Evolutionary conservation across 208 protist species (phyloP), one percentile per base, ranked within the genome.

Genomic region (Leishmania tarentolae): DNA sequence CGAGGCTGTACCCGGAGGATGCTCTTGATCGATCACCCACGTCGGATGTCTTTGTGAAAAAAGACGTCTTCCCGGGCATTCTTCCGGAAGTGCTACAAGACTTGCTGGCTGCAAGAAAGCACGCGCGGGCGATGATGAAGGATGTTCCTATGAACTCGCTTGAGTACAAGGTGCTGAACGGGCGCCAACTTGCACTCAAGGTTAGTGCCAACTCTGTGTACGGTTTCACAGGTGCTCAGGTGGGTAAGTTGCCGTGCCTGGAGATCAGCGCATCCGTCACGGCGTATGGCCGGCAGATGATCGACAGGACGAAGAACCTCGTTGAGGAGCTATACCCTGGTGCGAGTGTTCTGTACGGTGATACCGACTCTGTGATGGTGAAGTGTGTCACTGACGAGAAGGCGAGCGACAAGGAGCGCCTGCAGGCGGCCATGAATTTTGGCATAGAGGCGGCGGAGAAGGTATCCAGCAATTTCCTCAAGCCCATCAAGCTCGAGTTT

Each of bases 351-450:
- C 95, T 99, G 24, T 99, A 99, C 87, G 99, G 99, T 83, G 99
- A 99, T 86, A 99, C 99, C 19, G 99, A 99, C 89, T 99, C 99
- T 1, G 99, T 99, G 28, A 99, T 99, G 99, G 99, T 99, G 79
- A 89, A 95, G 42, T 94, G 88, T 71, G 56, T 90, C 40, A 94
- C 92, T 0, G 88, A 96, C 83, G 92, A 95, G 76, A 83, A 35
- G 17, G 83, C 86, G 19, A 72, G 63, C 21, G 92, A 97, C 78
- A 95, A 92, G 84, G 93, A 91, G 80, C 87, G 83, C 13, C 77
- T 94, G 75, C 81, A 88, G 79, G 84, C 65, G 52, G 86, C 91
- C 53, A 94, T 92, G 92, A 77, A 87, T 72, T 98, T 98, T 87
- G 96, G 91, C 56, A 94, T 90, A 82, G 94, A 87, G 81, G 99